Percentiles rank a stretch among this genome's conserved stretches.
Evolutionary conservation across 108 stramenopile genomes (phyloP).

Genomic region (Craspedostauros australis): DNA sequence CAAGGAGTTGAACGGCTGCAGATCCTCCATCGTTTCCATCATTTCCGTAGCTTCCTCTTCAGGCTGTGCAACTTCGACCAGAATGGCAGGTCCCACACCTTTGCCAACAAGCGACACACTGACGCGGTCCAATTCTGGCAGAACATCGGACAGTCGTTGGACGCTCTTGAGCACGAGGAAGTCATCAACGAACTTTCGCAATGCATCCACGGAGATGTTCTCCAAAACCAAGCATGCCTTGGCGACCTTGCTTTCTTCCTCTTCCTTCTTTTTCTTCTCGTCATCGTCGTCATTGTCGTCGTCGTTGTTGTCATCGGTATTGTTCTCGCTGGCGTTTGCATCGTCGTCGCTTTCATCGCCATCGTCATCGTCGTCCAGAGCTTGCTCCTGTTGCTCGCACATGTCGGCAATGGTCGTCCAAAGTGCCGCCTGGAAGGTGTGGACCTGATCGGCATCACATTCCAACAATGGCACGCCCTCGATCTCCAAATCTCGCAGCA

Average conservation of each 20-base stretch:
- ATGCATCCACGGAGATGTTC: slow-evolving; percentile 48
- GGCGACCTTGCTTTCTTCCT: slow-evolving; percentile 15
- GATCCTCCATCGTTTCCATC: slow-evolving; percentile 53
- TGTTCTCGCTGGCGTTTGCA: slow-evolving; percentile 27
- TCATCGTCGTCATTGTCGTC: no score
- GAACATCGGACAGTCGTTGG: slow-evolving; percentile 33
- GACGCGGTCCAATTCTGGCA: slow-evolving; percentile 64
- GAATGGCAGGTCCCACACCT: slow-evolving; percentile 67
- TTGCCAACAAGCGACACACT: slow-evolving; percentile 58
- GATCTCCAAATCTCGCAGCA: slow-evolving; percentile 68
- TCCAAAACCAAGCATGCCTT: slow-evolving; percentile 69
- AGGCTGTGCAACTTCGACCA: slow-evolving; percentile 50
- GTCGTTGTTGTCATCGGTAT: no score
- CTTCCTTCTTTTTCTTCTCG: no score
- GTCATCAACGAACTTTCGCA: slow-evolving; percentile 61
- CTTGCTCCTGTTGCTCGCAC: slow-evolving; percentile 20
- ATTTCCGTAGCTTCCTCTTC: slow-evolving; percentile 44
- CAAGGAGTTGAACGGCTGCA: no score
- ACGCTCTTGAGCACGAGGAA: slow-evolving; percentile 59
- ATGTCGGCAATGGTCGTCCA: slow-evolving; percentile 84
- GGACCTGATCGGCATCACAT: slow-evolving; percentile 63
- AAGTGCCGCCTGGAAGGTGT: slow-evolving; percentile 59
- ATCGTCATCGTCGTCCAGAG: no score
- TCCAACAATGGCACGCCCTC: slow-evolving; percentile 75
- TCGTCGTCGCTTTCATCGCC: no score